Conservation (phyloP, 1,284 basidiomycete species). For the Abortiporus biennis region DNA sequence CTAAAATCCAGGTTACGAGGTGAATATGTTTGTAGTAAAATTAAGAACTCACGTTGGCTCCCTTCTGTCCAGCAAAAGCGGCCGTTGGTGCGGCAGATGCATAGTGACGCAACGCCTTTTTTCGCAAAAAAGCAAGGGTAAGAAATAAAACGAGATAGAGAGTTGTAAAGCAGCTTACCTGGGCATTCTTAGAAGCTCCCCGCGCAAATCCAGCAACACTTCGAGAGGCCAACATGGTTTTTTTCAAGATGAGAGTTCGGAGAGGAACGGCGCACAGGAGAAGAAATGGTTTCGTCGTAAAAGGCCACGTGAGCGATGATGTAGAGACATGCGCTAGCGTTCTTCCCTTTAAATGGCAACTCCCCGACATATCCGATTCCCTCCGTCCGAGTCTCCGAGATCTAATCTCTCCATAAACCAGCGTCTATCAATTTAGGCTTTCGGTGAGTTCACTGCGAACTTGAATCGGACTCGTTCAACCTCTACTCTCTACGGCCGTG, state of each 20-base stretch:
- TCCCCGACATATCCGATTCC: no score
- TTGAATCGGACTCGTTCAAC: no score
- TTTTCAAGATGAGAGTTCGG: conserved; percentile 20
- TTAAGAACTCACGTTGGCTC: conserved; percentile 60
- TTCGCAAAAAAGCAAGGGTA: not conserved
- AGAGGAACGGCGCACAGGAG: conserved; percentile 19
- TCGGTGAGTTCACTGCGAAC: no score
- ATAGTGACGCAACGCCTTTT: conserved; percentile 53
- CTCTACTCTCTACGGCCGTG: no score
- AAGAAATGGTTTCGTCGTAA: no score
- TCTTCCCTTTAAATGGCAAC: no score
- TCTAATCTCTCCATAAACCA: no score
- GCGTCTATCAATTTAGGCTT: no score
- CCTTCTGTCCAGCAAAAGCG: conserved; percentile 85
- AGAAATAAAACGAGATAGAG: not conserved
- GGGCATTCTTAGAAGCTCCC: conserved; percentile 38
- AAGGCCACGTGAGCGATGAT: no score
- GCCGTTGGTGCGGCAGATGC: conserved; percentile 75
- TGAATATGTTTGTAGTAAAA: conserved; percentile 3
- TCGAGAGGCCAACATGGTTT: conserved; percentile 50
- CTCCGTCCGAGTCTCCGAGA: no score
- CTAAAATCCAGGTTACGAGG: conserved; percentile 36
- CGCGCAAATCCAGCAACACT: conserved; percentile 49
- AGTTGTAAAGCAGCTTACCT: conserved; percentile 29
- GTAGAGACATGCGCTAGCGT: no score